phyloP scores from a whole-genome alignment of 495 filamentous ascomycete genomes.

The Talaromyces nanjingensis region DNA sequence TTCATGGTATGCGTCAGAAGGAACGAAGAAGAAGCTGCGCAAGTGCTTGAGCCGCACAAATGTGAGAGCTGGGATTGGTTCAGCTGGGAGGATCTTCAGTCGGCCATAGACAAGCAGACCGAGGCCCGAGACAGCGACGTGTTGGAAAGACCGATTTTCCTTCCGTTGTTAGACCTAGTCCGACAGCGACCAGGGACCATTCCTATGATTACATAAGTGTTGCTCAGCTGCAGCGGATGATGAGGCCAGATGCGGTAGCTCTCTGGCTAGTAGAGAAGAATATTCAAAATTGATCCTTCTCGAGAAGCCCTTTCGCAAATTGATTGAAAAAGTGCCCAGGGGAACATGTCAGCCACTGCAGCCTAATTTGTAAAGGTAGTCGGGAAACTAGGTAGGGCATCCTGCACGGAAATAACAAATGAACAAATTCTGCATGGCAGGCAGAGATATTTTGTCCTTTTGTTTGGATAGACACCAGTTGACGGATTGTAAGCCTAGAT shows the following conservation, averaged over 20 bases:
- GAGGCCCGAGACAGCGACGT: conserved; percentile 15
- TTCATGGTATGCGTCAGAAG: conserved; percentile 44
- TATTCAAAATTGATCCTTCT: neutral
- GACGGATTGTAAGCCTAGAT: too few relatives aligned
- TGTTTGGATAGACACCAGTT: too few relatives aligned
- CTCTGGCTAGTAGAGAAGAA: neutral
- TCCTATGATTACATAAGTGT: neutral
- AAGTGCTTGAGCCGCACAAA: conserved; percentile 54
- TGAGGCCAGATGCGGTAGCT: neutral
- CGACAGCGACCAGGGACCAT: conserved; percentile 32
- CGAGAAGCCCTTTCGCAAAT: neutral
- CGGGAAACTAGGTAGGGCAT: neutral
- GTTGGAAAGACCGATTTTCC: conserved; percentile 39
- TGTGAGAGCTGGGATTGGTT: conserved; percentile 59
- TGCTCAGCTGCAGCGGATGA: neutral
- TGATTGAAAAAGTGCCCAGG: neutral
- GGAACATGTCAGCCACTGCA: neutral
- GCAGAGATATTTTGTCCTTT: neutral
- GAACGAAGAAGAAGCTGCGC: conserved; percentile 36
- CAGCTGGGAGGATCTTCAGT: conserved; percentile 37
- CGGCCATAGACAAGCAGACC: conserved; percentile 20
- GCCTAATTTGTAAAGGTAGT: neutral
- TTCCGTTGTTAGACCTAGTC: conserved; percentile 48
- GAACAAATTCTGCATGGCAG: neutral
- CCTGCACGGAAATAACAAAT: neutral